Base-by-base conservation (phyloP, 139 green algal species). In the Zygnema circumcarinatum region DNA sequence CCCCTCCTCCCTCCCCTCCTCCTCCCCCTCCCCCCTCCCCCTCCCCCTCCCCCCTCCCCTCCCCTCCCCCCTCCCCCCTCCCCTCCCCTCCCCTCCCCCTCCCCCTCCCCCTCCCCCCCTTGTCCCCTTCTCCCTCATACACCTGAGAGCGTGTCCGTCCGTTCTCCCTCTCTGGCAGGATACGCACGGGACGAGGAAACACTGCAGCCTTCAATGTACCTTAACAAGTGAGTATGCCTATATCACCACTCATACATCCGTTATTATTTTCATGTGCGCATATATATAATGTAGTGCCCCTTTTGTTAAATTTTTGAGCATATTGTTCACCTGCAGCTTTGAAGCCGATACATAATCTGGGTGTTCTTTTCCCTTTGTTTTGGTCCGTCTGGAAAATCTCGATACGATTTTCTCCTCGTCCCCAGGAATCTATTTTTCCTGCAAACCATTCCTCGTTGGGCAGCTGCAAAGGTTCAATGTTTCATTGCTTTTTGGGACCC, bases 141-240 rank as follows among this genome's bases (percentile, higher is more conserved):
- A 3, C 31, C 11, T 25, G 22, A 11, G 72, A 22, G 32, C 47
- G 73, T 69, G 74, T 16, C 74, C 29, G 25, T 25, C 25, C 25
- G 54, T 22, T 79, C n/a, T n/a, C n/a, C n/a, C n/a, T n/a, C n/a
- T n/a, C n/a, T n/a, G n/a, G 75, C 80, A 86, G 80, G 80, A 33
- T 96, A 96, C 38, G 95, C 94, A 22, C 89, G 96, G 0, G 90
- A 98, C 79, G 96, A 98, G 32, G 79, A 93, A 20, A 98, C 96
- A 0, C 91, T 98, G 2, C 40, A 95, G 94, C 94, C 95, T 31
- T 89, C 76, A 0, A 82, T 92, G 21, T 99, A 99, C 91, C 88
- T 98, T 25, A 99, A 98, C 94, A 98, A 98, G 82, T 88, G 11
- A 82, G 82, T 83, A 7, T 81, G 2, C n/a, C 67, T 84, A n/a